Evolutionary conservation across 2,329 filamentous ascomycete genomes (phyloP).

Genomic region (Neophaeococcomyces aloes): DNA sequence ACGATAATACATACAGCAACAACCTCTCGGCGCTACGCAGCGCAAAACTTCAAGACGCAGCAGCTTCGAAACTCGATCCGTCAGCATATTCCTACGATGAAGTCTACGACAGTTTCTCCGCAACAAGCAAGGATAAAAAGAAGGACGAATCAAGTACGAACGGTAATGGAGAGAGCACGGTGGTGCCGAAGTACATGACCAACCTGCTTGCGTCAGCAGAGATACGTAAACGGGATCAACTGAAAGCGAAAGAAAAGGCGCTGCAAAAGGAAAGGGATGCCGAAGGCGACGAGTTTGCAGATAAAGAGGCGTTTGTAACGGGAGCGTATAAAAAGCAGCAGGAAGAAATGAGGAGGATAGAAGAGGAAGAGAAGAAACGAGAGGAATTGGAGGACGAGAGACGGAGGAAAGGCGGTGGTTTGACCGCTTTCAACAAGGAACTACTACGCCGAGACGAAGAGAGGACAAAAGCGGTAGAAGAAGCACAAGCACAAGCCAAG

Average conservation of each 20-base stretch:
- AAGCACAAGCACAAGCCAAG: slow-evolving; percentile 28
- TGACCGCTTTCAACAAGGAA: slow-evolving; percentile 49
- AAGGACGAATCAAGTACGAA: slow-evolving; percentile 7
- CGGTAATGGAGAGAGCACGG: slow-evolving; percentile 12
- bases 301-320: slow-evolving; percentile 59
- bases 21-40: slow-evolving; percentile 39
- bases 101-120: slow-evolving; percentile 37
- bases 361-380: slow-evolving; percentile 47
- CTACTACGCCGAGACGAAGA: slow-evolving; percentile 50
- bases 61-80: slow-evolving; percentile 35
- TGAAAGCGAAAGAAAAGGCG: slow-evolving; percentile 51
- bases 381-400: slow-evolving; percentile 45
- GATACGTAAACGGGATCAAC: slow-evolving; percentile 52
- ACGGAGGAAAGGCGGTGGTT: slow-evolving; percentile 37
- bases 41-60: slow-evolving; percentile 35
- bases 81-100: slow-evolving; percentile 42
- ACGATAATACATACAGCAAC: too few relatives aligned
- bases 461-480: slow-evolving; percentile 46
- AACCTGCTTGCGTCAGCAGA: slow-evolving; percentile 50
- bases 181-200: slow-evolving; percentile 50
- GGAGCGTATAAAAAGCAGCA: slow-evolving; percentile 55
- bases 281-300: slow-evolving; percentile 56
- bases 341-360: slow-evolving; percentile 46
- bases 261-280: slow-evolving; percentile 51
- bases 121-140: slow-evolving; percentile 22